Percentiles rank a stretch among this genome's conserved stretches.
These are phyloP conservation scores for Trypanosoma conorhini DNA, from an alignment of 208 protist species.

Conservation along the genomic window DNA sequence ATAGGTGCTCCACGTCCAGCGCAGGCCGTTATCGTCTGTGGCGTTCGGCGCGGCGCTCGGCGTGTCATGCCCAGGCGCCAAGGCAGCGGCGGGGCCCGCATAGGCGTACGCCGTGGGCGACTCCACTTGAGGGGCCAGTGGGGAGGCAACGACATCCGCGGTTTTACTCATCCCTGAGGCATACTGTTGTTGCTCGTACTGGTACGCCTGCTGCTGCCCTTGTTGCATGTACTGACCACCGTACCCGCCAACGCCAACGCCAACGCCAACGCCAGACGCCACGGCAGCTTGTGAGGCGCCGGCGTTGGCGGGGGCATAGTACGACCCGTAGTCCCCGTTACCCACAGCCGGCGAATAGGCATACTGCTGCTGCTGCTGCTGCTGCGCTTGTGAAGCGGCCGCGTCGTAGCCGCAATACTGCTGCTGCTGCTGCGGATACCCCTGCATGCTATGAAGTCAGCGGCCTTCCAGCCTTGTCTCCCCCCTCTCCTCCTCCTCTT, in stretches of 20 bases:
- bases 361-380: conserved; percentile 25
- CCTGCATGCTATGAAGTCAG: conserved; percentile 1
- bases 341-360: not conserved
- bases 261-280: not conserved
- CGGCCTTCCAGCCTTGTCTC: not conserved
- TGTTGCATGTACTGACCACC: conserved; percentile 3
- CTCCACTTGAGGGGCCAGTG: not conserved
- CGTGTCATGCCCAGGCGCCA: not conserved
- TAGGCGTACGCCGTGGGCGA: not conserved
- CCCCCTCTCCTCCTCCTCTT: too few relatives aligned
- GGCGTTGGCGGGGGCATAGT: not conserved
- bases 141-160: not conserved
- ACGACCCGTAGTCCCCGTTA: conserved; percentile 20
- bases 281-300: not conserved
- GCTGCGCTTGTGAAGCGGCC: not conserved
- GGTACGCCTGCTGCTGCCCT: conserved; percentile 16
- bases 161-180: conserved; percentile 2
- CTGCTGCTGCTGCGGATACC: conserved; percentile 13
- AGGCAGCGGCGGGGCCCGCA: not conserved
- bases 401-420: conserved; percentile 6
- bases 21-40: conserved; percentile 70
- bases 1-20: conserved; percentile 89
- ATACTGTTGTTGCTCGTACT: conserved; percentile 2
- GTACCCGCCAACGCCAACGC: conserved; percentile 1
- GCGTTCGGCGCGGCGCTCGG: conserved; percentile 42